Evolutionary conservation across 768 basidiomycete genomes (phyloP).

Genomic region (Boletus fagicola): DNA sequence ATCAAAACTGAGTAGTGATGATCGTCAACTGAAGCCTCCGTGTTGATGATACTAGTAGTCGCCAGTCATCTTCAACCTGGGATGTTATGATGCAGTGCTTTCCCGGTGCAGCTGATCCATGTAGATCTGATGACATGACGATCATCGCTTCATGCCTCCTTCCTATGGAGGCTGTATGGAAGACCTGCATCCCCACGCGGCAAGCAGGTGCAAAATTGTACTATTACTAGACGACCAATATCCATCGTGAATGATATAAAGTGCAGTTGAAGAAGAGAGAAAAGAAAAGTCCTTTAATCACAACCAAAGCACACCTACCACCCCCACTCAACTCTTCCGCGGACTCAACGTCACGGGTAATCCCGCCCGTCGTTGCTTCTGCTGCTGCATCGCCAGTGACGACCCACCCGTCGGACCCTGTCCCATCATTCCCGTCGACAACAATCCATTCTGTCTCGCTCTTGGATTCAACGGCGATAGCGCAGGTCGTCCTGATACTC

Average conservation of each 20-base stretch:
- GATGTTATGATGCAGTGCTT: background rate
- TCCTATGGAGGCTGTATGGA: background rate
- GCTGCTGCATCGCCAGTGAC: conserved; percentile 33
- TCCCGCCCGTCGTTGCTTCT: conserved; percentile 41
- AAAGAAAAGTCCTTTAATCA: background rate
- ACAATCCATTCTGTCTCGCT: conserved; percentile 49
- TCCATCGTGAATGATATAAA: background rate
- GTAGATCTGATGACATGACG: background rate
- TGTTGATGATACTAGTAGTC: background rate
- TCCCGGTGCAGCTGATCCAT: background rate
- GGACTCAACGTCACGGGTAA: conserved; percentile 39
- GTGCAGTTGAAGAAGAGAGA: too few species aligned
- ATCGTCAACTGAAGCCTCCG: background rate
- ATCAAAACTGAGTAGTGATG: background rate
- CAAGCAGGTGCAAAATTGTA: background rate
- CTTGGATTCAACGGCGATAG: conserved; percentile 76
- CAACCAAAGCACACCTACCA: background rate
- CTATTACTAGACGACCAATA: background rate
- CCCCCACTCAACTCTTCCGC: conserved; percentile 18
- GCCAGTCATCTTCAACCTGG: background rate
- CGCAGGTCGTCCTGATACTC: conserved; percentile 36
- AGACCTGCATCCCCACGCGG: too few species aligned
- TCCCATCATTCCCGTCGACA: conserved; percentile 36
- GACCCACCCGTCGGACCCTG: conserved; percentile 23
- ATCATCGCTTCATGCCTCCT: background rate